phyloP scores from a whole-genome alignment of 192 early-diverging fungal genomes.

The Phycomyces blakesleeanus region DNA sequence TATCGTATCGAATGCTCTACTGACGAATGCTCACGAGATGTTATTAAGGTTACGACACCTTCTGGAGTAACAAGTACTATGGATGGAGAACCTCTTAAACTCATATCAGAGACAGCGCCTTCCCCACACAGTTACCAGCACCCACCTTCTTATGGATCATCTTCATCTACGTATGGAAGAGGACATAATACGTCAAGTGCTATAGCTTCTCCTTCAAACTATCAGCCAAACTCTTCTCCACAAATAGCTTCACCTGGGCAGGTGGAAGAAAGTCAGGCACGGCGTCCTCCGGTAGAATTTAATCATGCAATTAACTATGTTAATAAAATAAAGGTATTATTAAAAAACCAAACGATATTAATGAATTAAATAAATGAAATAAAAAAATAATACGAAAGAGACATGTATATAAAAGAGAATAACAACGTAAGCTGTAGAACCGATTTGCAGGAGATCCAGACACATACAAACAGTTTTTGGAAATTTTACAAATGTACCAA shows the following conservation, averaged over 20 bases:
- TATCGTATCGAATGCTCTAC: constrained; percentile 89
- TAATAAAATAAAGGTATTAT: constrained; percentile 90
- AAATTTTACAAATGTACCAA: constrained; percentile 97
- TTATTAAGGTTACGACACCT: constrained; percentile 86
- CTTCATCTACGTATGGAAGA: background rate
- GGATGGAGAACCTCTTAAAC: constrained; percentile 32
- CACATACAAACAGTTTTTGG: constrained; percentile 94
- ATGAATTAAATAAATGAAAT: background rate
- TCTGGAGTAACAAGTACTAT: constrained; percentile 53
- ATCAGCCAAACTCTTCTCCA: constrained; percentile 32
- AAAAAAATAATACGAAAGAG: background rate
- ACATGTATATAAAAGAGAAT: background rate
- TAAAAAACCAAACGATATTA: background rate
- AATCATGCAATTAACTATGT: constrained; percentile 98
- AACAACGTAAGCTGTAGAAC: constrained; percentile 48
- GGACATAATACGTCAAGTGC: background rate
- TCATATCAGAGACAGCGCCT: constrained; percentile 15
- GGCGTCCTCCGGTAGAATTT: constrained; percentile 81
- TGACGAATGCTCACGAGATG: constrained; percentile 63
- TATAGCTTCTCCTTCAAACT: constrained; percentile 15
- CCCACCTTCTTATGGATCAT: background rate
- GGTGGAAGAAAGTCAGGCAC: constrained; percentile 12
- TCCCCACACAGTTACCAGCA: constrained; percentile 18
- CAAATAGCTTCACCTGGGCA: constrained; percentile 31
- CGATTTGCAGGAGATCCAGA: constrained; percentile 90